Base-by-base conservation (phyloP, 2,329 filamentous ascomycete genomes). In the Zymoseptoria pseudotritici region DNA sequence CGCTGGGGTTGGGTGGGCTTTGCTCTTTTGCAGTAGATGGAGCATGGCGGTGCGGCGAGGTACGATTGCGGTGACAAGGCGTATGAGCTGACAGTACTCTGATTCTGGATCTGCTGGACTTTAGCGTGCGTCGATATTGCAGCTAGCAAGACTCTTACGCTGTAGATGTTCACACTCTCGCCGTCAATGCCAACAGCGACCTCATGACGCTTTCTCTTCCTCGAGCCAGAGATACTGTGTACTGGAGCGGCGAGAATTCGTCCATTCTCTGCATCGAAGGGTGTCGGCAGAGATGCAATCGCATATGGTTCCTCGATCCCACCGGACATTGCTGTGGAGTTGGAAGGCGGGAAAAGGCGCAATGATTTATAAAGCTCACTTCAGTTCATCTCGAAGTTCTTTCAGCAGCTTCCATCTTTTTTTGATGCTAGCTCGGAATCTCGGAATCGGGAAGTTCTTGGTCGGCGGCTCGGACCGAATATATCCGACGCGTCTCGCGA, bases 121-220 rank as follows among this genome's bases (percentile, higher is more conserved):
- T 71, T 55, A 71, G 54, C 22, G 22, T 50, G 6, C 13, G 36
- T n/a, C 4, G 13, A n/a, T 17, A n/a, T 3, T 24, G 20, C 4
- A 8, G 22, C 2, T 49, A 29, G 20, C 21, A 22, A 21, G 17
- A 50, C 13, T 26, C 72, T 54, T 76, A 86, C 84, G 73, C 84
- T 83, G 73, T 86, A 86, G 42, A 87, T 80, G 63, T 82, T 85
- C 55, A 87, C 74, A 29, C 81, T 80, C 69, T 86, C 83, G 49
- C 83, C 83, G 69, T 86, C 83, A 13, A 86, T 75, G 1, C 78
- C 82, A 20, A 84, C 79, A 31, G 78, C 82, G 56, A 86, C 76
- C 68, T 87, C 84, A 66, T 84, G 81, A 70, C 84, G 77, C 74
- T 86, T 86, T 70, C 82, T 79, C 73, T 84, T 86, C 72, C 79